Evolutionary conservation across 148 eudicot species (phyloP), one percentile per base, ranked within the genome.

Genomic region (Pouteria glomerata): DNA sequence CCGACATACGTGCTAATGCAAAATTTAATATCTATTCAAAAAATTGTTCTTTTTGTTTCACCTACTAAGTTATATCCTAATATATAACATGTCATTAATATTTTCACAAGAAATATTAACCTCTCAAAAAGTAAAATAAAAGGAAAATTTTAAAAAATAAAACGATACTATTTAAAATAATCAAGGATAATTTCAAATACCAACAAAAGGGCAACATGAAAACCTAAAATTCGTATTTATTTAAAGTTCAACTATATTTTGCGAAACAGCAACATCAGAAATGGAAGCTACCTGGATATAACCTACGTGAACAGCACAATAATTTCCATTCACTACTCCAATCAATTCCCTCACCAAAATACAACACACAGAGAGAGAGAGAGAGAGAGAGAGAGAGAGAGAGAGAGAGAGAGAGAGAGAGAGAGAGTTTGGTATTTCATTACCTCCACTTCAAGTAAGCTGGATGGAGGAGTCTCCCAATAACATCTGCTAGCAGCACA

Each of bases 361-460:
- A 57, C 31, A 19, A 3, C 44, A 57, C 35, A 56, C 0, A 23
- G 21, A 73, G 10, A 70, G 8, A 26, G 10, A 15, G 26, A 29
- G 12, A 57, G 58, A 45, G 47, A 64, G 4, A n/a, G n/a, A n/a
- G n/a, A n/a, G n/a, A n/a, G n/a, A n/a, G n/a, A n/a, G n/a, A n/a
- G n/a, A n/a, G n/a, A n/a, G n/a, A n/a, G n/a, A n/a, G n/a, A n/a
- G n/a, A n/a, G n/a, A n/a, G n/a, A n/a, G n/a, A n/a, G n/a, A n/a
- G n/a, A n/a, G n/a, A n/a, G n/a, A n/a, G n/a, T n/a, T n/a, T 29
- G 41, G 66, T 34, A 13, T 57, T 53, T 63, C 55, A 63, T 59
- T 59, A 85, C 83, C 82, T 80, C 82, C 68, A 50, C 19, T 71
- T 69, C 73, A 59, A 29, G 31, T 35, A 66, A 53, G 15, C n/a